Evolutionary conservation across 306 rosid genomes (phyloP).

Genomic region (Mimosa bimucronata): DNA sequence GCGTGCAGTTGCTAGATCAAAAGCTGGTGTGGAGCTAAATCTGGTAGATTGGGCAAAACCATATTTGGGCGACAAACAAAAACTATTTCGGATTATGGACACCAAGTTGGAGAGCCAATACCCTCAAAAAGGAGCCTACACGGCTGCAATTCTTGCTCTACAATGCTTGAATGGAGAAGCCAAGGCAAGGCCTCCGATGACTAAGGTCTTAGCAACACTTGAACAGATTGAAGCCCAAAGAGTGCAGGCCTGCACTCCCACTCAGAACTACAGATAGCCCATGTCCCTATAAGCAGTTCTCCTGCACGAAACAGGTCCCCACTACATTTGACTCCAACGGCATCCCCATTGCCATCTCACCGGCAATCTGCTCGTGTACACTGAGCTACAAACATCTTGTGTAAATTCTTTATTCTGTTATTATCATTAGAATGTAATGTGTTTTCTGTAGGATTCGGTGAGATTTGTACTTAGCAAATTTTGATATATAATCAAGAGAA

Average conservation of each 20-base stretch:
- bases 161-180: constrained; percentile 72
- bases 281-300: constrained; percentile 41
- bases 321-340: constrained; percentile 46
- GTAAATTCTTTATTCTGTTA: constrained; percentile 42
- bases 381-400: constrained; percentile 29
- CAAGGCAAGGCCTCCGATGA: constrained; percentile 76
- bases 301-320: constrained; percentile 49
- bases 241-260: constrained; percentile 46
- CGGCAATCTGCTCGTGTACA: constrained; percentile 50
- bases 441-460: constrained; percentile 29
- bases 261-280: constrained; percentile 43
- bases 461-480: constrained; percentile 37
- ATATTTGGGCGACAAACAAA: constrained; percentile 73
- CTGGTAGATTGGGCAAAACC: constrained; percentile 89
- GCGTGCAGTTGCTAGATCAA: constrained; percentile 79
- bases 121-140: constrained; percentile 71
- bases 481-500: constrained; percentile 19
- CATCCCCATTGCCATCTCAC: constrained; percentile 60
- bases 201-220: constrained; percentile 65
- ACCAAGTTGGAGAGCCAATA: constrained; percentile 84
- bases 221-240: constrained; percentile 66
- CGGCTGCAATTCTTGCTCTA: constrained; percentile 68
- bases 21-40: constrained; percentile 68
- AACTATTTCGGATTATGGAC: constrained; percentile 84
- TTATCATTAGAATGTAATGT: constrained; percentile 11